These are phyloP conservation scores for Nemania serpens DNA, from an alignment of 2,329 filamentous ascomycete species.

Conservation along the genomic window DNA sequence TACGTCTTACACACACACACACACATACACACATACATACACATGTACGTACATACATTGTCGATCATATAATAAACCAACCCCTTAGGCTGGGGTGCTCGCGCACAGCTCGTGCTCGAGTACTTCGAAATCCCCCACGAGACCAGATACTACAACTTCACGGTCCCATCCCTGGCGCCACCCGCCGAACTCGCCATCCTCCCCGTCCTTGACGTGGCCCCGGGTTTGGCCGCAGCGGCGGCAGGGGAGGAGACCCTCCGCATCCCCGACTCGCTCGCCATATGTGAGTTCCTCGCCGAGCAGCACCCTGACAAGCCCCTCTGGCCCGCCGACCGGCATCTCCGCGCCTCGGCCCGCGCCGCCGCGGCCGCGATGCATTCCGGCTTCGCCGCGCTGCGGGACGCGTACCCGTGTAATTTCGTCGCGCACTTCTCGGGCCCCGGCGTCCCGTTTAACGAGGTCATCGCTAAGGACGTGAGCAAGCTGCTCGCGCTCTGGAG, in stretches of 20 bases:
- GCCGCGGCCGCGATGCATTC: conserved; percentile 55
- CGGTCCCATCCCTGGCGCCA: conserved; percentile 31
- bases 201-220: conserved; percentile 42
- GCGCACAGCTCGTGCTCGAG: conserved; percentile 45
- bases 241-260: conserved; percentile 41
- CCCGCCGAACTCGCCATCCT: conserved; percentile 47
- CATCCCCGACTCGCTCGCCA: conserved; percentile 55
- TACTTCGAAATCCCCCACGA: conserved; percentile 50
- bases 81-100: conserved; percentile 32
- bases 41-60: not conserved
- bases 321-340: conserved; percentile 47
- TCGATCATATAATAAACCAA: not conserved
- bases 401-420: conserved; percentile 51
- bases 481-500: conserved; percentile 36
- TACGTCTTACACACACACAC: conserved; percentile 16
- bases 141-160: conserved; percentile 45
- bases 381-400: conserved; percentile 47
- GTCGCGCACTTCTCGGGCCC: conserved; percentile 36
- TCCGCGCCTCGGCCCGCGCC: conserved; percentile 49
- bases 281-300: conserved; percentile 54
- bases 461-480: conserved; percentile 30
- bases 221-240: conserved; percentile 38
- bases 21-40: not conserved
- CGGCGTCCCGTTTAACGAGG: conserved; percentile 30
- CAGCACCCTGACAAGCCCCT: conserved; percentile 42